Base-by-base conservation (phyloP, 768 basidiomycete species). In the Kwoniella sp. region DNA sequence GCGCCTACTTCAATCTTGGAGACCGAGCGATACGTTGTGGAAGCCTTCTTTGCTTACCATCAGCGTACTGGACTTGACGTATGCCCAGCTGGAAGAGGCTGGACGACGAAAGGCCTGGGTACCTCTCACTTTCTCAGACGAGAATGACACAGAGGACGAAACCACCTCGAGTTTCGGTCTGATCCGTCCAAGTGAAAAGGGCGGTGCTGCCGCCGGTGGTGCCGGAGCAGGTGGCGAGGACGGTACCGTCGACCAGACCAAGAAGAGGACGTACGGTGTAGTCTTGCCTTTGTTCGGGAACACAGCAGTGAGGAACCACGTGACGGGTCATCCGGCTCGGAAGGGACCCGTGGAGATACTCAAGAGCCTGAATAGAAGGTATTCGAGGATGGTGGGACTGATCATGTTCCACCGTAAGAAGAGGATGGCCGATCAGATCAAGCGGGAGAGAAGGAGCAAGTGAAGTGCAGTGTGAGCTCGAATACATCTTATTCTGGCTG, bases 321-420 rank as follows among this genome's bases (percentile, higher is more conserved):
- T 61, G 20, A 64, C 55, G 22, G 74, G 75, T 4, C 23, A 65
- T 34, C 29, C 63, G 23, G 54, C 52, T 50, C 60, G 63, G 48
- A 58, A 59, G 12, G 66, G 70, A 20, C 73, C 79, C 13, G n/a
- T 58, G 13, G 70, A 65, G 23, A 56, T 78, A 4, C 57, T 80
- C 11, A 64, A 65, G n/a, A 65, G 61, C 48, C 58, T 80, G 47
- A 77, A 77, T 65, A 60, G 61, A 17, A 71, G 70, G 50, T 80
- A 80, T 61, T 31, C 66, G 13, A 70, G 65, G 54, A 63, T 70
- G 25, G 73, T 80, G 0, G 72, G 68, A 8, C 50, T 77, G 28
- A 68, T 80, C 67, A 77, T 73, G 73, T 66, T 78, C 20, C 73
- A 80, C 61, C 48, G 79, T 45, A 61, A 72, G 62, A 74, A 76